Evolutionary conservation across 108 stramenopile genomes (phyloP).

Genomic region (Skeletonema marinoi): DNA sequence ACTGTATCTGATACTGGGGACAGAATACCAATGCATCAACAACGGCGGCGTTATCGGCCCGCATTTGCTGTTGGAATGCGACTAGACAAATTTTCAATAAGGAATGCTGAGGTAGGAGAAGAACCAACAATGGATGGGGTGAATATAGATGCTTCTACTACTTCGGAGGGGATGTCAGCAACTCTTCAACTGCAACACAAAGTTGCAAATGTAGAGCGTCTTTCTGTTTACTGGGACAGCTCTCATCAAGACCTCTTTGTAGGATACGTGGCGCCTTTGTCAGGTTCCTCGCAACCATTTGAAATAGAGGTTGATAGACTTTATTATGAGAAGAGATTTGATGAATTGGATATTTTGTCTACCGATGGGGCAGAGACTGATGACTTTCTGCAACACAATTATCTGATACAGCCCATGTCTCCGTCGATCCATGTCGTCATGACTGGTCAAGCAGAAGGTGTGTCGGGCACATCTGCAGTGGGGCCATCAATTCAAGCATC

Average conservation of each 20-base stretch:
- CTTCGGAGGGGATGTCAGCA: not conserved
- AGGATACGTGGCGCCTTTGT: constrained; percentile 1
- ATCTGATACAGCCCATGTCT: constrained; percentile 67
- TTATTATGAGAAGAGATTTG: constrained; percentile 8
- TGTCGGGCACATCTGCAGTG: not conserved
- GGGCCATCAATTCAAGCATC: constrained; percentile 28
- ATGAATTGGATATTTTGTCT: not conserved
- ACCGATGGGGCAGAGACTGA: constrained; percentile 5
- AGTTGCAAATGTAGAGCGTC: constrained; percentile 51
- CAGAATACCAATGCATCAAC: not conserved
- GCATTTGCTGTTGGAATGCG: constrained; percentile 72
- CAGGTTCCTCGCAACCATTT: not conserved
- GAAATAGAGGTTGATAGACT: constrained; percentile 6
- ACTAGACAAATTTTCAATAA: constrained; percentile 57
- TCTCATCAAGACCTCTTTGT: constrained; percentile 14
- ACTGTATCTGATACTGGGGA: not conserved
- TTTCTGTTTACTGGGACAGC: constrained; percentile 77
- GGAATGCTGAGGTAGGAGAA: constrained; percentile 18
- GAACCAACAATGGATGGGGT: constrained; percentile 8
- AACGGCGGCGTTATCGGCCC: constrained; percentile 39
- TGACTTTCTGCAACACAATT: constrained; percentile 36
- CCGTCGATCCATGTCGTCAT: constrained; percentile 60
- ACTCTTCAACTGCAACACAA: constrained; percentile 25
- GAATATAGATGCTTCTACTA: constrained; percentile 3
- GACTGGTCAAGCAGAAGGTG: constrained; percentile 10